phyloP scores from a whole-genome alignment of 352 stramenopile species.

The Phytophthora megakarya region DNA sequence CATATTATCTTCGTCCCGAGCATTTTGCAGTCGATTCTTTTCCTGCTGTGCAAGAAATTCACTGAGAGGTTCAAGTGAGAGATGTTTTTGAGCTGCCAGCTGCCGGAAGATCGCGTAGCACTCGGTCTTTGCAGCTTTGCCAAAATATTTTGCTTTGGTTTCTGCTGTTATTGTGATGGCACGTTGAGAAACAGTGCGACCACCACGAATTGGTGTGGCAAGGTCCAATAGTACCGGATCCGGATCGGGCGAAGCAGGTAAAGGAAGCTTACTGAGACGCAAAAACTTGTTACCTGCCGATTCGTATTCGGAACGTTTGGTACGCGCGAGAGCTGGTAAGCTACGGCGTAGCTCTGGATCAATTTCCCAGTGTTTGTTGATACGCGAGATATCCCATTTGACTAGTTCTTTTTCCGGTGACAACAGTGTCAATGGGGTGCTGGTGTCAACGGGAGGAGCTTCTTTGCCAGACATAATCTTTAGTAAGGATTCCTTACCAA shows the following conservation, averaged over 20 bases:
- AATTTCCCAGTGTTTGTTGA: slow-evolving; percentile 82
- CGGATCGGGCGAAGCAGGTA: slow-evolving; percentile 32
- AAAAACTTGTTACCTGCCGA: slow-evolving; percentile 66
- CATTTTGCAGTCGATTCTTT: slow-evolving; percentile 15
- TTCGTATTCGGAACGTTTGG: slow-evolving; percentile 53
- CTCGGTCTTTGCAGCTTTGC: slow-evolving; percentile 48
- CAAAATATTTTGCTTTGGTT: slow-evolving; percentile 75
- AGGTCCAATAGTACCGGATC: slow-evolving; percentile 44
- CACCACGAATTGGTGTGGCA: slow-evolving; percentile 27
- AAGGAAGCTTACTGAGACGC: slow-evolving; percentile 57
- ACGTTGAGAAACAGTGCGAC: slow-evolving; percentile 37
- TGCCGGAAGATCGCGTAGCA: slow-evolving; percentile 74
- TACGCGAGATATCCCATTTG: slow-evolving; percentile 69
- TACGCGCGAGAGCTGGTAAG: slow-evolving; percentile 60
- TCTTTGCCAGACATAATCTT: slow-evolving; percentile 30
- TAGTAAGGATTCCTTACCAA: no score
- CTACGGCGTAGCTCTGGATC: slow-evolving; percentile 59
- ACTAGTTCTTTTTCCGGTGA: slow-evolving; percentile 8
- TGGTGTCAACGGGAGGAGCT: slow-evolving; percentile 3
- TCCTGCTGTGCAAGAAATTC: slow-evolving; percentile 57
- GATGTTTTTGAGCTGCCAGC: slow-evolving; percentile 67
- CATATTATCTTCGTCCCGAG: slow-evolving; percentile 23
- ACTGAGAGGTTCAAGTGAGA: slow-evolving; percentile 52
- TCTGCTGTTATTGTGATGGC: slow-evolving; percentile 52
- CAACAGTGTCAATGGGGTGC: background rate